These are phyloP conservation scores for Grosmannia penicillata DNA, from an alignment of 2,329 filamentous ascomycete species.

Conservation along the genomic window DNA sequence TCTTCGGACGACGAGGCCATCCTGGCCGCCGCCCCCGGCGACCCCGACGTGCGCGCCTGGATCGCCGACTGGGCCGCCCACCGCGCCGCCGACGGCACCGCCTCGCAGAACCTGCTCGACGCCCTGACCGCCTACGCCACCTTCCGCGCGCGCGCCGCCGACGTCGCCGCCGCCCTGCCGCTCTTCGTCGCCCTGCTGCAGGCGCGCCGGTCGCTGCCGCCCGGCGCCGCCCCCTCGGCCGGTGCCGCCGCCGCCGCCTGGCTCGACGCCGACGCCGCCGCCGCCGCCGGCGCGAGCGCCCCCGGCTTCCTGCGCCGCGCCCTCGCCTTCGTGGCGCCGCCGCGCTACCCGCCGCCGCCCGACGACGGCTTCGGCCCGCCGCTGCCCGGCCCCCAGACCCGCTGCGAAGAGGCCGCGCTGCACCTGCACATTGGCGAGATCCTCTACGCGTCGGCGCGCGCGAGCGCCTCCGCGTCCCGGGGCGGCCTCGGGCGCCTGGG, in stretches of 20 bases:
- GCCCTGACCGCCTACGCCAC: slow-evolving; percentile 65
- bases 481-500: slow-evolving; percentile 64
- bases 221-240: slow-evolving; percentile 12
- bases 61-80: slow-evolving; percentile 6
- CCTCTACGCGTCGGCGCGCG: slow-evolving; percentile 44
- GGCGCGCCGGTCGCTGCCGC: slow-evolving; percentile 49
- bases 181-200: slow-evolving; percentile 76
- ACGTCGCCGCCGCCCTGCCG: slow-evolving; percentile 57
- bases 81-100: slow-evolving; percentile 31
- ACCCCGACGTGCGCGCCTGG: slow-evolving; percentile 2
- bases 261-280: neutral
- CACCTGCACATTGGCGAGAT: slow-evolving; percentile 92
- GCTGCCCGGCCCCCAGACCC: slow-evolving; percentile 45
- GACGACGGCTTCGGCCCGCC: slow-evolving; percentile 56
- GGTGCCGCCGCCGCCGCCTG: neutral
- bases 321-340: slow-evolving; percentile 1
- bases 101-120: slow-evolving; percentile 56
- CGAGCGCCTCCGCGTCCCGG: slow-evolving; percentile 41
- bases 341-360: slow-evolving; percentile 51
- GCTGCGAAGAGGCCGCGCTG: slow-evolving; percentile 73
- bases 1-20: neutral
- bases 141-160: slow-evolving; percentile 56
- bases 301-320: neutral
- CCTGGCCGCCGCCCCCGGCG: slow-evolving; percentile 6
- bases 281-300: too few species aligned